These are phyloP conservation scores for Tricholomella constricta DNA, from an alignment of 768 basidiomycete species.

Conservation along the genomic window DNA sequence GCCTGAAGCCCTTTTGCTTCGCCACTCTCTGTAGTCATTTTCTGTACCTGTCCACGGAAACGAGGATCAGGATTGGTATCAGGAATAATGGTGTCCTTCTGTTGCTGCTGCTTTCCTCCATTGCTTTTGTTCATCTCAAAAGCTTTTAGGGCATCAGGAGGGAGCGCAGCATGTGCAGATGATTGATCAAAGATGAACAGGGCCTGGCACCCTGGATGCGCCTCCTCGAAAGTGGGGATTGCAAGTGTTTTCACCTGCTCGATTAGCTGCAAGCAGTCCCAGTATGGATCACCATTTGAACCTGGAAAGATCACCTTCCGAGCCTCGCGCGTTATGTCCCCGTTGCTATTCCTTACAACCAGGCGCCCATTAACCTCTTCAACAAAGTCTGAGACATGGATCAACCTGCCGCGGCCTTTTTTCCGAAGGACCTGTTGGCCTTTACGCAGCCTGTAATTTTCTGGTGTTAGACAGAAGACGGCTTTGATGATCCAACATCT, in stretches of 20 bases:
- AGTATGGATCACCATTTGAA: constrained; percentile 32
- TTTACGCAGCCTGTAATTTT: neutral
- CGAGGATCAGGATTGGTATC: constrained; percentile 21
- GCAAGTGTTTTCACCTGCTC: constrained; percentile 26
- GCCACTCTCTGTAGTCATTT: constrained; percentile 35
- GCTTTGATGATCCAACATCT: too few relatives aligned
- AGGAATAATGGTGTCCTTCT: constrained; percentile 31
- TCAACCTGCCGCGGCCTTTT: constrained; percentile 32
- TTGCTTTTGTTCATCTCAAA: constrained; percentile 32
- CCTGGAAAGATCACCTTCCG: constrained; percentile 32
- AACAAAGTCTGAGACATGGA: constrained; percentile 39
- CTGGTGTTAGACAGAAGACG: too few relatives aligned
- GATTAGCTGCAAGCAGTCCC: constrained; percentile 33
- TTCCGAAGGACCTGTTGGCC: constrained; percentile 12
- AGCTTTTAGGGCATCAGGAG: constrained; percentile 33
- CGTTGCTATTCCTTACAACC: constrained; percentile 16
- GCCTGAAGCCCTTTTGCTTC: constrained; percentile 35
- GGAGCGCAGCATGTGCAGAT: constrained; percentile 31
- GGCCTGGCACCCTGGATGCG: constrained; percentile 24
- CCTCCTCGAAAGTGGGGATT: constrained; percentile 31
- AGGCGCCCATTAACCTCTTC: constrained; percentile 26
- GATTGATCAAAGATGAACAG: constrained; percentile 38
- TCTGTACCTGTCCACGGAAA: constrained; percentile 31
- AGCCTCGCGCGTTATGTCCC: constrained; percentile 28
- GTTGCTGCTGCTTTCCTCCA: constrained; percentile 29